These are phyloP conservation scores for Diddensiella transvaalensis DNA, from an alignment of 805 yeast genomes.

Conservation along the genomic window DNA sequence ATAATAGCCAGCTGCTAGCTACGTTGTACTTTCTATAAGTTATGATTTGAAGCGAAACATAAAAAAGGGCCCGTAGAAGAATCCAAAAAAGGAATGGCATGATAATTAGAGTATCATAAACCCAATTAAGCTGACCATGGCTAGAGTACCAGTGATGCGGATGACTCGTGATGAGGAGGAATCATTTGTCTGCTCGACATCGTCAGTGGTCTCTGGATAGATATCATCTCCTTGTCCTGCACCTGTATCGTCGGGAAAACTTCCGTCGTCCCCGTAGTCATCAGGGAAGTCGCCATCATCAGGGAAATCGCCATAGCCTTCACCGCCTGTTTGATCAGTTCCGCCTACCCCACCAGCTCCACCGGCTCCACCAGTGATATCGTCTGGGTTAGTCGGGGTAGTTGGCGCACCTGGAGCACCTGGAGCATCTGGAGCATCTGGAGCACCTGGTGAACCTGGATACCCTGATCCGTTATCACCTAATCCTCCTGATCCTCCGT, in stretches of 20 bases:
- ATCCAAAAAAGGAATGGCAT: too few relatives aligned
- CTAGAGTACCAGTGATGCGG: background rate
- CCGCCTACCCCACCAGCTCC: background rate
- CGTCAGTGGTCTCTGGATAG: background rate
- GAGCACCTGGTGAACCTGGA: slow-evolving; percentile 1
- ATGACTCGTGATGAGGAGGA: background rate
- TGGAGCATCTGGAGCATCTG: background rate
- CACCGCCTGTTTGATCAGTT: background rate
- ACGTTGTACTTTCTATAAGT: background rate
- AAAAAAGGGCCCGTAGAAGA: too few relatives aligned
- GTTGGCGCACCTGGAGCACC: background rate
- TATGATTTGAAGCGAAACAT: too few relatives aligned
- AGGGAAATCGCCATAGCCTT: background rate
- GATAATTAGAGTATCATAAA: background rate
- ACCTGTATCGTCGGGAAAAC: background rate
- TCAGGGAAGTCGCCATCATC: background rate
- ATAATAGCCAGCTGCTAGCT: too few relatives aligned
- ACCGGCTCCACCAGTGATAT: background rate
- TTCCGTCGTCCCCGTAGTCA: background rate
- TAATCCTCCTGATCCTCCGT: background rate
- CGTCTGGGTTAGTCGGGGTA: background rate
- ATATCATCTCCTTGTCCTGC: background rate
- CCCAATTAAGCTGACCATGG: background rate
- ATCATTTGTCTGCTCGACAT: background rate
- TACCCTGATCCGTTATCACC: background rate